A percentile compares a stretch with the other conserved stretches of the same genome.
These are phyloP conservation scores for Colletotrichum trifolii DNA, from an alignment of 2,329 filamentous ascomycete genomes.

Conservation along the genomic window DNA sequence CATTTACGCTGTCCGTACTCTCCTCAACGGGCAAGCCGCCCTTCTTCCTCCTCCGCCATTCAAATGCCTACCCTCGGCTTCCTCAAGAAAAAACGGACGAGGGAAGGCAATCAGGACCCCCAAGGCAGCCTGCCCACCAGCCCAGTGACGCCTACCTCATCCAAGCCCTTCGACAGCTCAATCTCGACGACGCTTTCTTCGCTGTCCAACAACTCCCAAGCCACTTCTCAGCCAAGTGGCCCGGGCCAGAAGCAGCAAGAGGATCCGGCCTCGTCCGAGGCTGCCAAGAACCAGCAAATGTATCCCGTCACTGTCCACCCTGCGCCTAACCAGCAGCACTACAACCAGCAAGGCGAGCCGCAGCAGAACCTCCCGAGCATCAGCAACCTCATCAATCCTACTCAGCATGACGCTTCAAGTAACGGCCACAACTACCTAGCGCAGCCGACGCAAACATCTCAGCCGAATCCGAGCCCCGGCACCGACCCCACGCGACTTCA, in stretches of 20 bases:
- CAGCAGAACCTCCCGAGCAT: conserved; percentile 81
- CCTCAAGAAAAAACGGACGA: conserved; percentile 98
- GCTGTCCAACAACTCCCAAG: conserved; percentile 34
- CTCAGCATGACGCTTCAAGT: conserved; percentile 56
- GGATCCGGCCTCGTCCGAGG: conserved; percentile 32
- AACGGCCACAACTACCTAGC: conserved; percentile 38
- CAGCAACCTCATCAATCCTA: conserved; percentile 82
- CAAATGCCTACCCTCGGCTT: conserved; percentile 95
- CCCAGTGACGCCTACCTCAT: conserved; percentile 69
- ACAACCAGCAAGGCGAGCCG: conserved; percentile 54
- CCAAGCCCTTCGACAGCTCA: conserved; percentile 60
- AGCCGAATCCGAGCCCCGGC: conserved; percentile 51
- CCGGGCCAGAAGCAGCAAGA: conserved; percentile 36
- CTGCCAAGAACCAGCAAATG: conserved; percentile 46
- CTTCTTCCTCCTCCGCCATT: conserved; percentile 42
- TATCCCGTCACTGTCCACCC: conserved; percentile 45
- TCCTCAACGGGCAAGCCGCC: conserved; percentile 32
- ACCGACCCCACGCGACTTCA: conserved; percentile 49
- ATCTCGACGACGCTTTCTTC: conserved; percentile 39
- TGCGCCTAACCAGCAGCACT: conserved; percentile 42
- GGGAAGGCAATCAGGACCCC: conserved; percentile 82
- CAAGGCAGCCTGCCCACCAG: conserved; percentile 75
- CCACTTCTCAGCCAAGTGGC: conserved; percentile 16
- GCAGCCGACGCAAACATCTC: conserved; percentile 39
- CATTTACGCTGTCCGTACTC: conserved; percentile 13